Percentiles rank a stretch among this genome's conserved stretches.
phyloP scores from a whole-genome alignment of 108 stramenopile genomes.

The Skeletonema grethae region DNA sequence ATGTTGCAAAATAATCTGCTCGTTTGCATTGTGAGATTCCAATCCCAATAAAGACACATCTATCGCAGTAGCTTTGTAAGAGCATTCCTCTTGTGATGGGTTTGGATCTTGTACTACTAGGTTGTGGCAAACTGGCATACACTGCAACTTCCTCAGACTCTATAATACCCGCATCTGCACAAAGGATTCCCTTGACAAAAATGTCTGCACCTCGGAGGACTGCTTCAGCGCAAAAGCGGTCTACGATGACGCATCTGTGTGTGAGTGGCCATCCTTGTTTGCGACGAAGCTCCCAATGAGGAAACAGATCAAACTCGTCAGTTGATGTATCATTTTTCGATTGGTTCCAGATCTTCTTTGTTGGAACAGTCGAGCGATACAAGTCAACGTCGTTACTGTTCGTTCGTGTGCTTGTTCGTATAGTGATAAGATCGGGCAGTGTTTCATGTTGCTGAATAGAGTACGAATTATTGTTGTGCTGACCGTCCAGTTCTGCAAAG shows the following conservation, averaged over 20 bases:
- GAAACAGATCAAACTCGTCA: slow-evolving; percentile 15
- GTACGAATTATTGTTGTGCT: neutral
- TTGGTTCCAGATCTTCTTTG: neutral
- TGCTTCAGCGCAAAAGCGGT: slow-evolving; percentile 81
- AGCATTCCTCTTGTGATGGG: slow-evolving; percentile 48
- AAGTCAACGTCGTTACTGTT: neutral
- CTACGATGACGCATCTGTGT: slow-evolving; percentile 58
- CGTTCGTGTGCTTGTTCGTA: neutral
- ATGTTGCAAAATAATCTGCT: slow-evolving; percentile 60
- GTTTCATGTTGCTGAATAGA: slow-evolving; percentile 19
- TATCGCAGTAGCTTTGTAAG: slow-evolving; percentile 53
- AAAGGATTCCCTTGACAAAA: slow-evolving; percentile 70
- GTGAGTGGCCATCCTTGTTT: slow-evolving; percentile 66
- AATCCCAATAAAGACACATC: slow-evolving; percentile 70
- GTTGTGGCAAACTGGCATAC: slow-evolving; percentile 19
- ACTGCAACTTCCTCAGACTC: slow-evolving; percentile 61
- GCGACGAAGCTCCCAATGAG: slow-evolving; percentile 29
- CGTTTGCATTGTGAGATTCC: slow-evolving; percentile 53
- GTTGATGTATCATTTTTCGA: neutral
- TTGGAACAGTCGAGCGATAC: slow-evolving; percentile 6
- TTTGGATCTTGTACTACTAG: slow-evolving; percentile 13
- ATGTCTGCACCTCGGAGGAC: slow-evolving; percentile 77
- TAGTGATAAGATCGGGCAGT: slow-evolving; percentile 18
- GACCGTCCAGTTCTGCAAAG: neutral
- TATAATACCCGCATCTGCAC: slow-evolving; percentile 60